These are phyloP conservation scores for Mycogone perniciosa DNA, from an alignment of 2,329 filamentous ascomycete species.

Conservation along the genomic window DNA sequence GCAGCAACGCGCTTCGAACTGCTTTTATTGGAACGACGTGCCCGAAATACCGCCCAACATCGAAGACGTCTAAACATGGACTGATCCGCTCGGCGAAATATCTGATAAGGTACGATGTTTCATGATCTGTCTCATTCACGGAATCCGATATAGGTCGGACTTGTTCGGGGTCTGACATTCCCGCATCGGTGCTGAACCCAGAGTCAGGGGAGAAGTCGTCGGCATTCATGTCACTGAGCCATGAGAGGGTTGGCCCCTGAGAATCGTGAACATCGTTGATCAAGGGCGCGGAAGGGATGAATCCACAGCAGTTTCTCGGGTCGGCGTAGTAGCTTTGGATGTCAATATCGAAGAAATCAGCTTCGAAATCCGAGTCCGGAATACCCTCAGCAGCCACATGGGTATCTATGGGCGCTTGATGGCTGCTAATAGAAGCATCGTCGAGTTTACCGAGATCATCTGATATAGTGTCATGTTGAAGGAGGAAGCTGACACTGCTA, in stretches of 20 bases:
- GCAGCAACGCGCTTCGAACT: constrained; percentile 13
- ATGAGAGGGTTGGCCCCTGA: constrained; percentile 4
- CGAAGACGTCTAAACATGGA: constrained; percentile 16
- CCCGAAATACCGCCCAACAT: constrained; percentile 16
- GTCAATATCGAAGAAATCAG: constrained; percentile 15
- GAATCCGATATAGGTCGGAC: constrained; percentile 1
- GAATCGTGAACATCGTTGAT: constrained; percentile 2
- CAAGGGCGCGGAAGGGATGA: constrained; percentile 8
- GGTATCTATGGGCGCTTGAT: not conserved
- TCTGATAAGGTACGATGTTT: constrained; percentile 13
- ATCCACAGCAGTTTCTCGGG: constrained; percentile 15
- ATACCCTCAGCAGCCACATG: not conserved
- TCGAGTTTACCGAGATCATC: not conserved
- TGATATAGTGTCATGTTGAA: not conserved
- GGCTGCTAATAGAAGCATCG: not conserved
- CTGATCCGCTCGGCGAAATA: constrained; percentile 16
- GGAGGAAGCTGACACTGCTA: too few species aligned
- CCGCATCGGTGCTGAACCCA: not conserved
- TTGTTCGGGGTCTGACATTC: not conserved
- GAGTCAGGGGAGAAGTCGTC: not conserved
- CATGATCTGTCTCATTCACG: constrained; percentile 10
- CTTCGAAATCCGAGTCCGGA: constrained; percentile 12
- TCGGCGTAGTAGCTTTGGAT: constrained; percentile 15
- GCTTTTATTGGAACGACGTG: constrained; percentile 15
- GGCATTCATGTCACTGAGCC: not conserved